Percentiles rank a stretch among this genome's conserved stretches.
phyloP scores from a whole-genome alignment of 768 basidiomycete genomes.

The Xerocomus brunneocitrinus region DNA sequence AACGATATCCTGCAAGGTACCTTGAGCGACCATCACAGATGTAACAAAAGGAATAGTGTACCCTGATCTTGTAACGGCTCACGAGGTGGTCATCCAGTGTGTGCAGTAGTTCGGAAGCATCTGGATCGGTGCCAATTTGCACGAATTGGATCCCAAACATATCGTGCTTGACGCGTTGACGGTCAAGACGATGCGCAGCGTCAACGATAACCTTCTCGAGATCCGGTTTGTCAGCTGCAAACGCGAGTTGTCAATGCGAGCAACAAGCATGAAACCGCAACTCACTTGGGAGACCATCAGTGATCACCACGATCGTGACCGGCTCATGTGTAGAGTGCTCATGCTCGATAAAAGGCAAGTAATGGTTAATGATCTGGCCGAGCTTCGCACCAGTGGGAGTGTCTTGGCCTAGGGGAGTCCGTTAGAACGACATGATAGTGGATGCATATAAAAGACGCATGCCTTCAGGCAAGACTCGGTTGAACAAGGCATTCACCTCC shows the following conservation, averaged over 20 bases:
- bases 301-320: conserved; percentile 35
- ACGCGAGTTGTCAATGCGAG: background rate
- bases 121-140: conserved; percentile 39
- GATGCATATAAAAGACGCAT: background rate
- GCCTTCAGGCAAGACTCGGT: conserved; percentile 23
- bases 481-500: conserved; percentile 24
- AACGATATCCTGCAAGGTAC: conserved; percentile 38
- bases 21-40: background rate
- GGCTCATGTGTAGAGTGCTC: conserved; percentile 31
- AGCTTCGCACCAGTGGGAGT: conserved; percentile 38
- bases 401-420: conserved; percentile 23
- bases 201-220: conserved; percentile 31
- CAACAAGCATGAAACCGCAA: background rate
- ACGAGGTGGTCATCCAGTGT: conserved; percentile 38
- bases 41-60: background rate
- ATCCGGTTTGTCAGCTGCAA: conserved; percentile 26
- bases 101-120: conserved; percentile 37
- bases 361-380: conserved; percentile 33
- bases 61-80: conserved; percentile 29
- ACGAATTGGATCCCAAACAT: conserved; percentile 45
- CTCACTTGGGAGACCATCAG: conserved; percentile 39
- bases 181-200: conserved; percentile 38
- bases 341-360: conserved; percentile 32
- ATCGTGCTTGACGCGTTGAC: conserved; percentile 29
- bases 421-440: background rate